Percentiles rank a stretch among this genome's conserved stretches.
phyloP scores from a whole-genome alignment of 768 basidiomycete species.

The Pleurotus eryngii region DNA sequence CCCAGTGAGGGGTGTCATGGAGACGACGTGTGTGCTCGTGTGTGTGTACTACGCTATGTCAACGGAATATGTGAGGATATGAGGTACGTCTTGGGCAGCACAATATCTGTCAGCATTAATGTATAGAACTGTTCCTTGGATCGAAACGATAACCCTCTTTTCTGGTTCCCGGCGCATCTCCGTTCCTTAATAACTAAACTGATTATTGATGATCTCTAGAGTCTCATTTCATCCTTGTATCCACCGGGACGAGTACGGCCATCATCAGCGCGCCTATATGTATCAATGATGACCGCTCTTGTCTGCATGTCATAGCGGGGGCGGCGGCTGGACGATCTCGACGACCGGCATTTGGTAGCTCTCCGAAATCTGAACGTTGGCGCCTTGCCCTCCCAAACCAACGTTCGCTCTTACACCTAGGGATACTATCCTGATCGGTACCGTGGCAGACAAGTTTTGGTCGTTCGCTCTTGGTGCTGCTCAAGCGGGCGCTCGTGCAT shows the following conservation, averaged over 20 bases:
- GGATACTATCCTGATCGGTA: neutral
- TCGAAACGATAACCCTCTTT: neutral
- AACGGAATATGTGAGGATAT: no score
- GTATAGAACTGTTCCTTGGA: neutral
- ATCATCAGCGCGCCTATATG: slow-evolving; percentile 13
- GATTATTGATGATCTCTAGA: neutral
- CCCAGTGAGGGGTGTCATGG: neutral
- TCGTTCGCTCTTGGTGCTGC: no score
- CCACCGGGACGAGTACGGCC: slow-evolving; percentile 11
- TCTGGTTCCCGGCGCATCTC: neutral
- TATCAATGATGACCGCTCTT: slow-evolving; percentile 8
- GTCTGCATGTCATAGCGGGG: no score
- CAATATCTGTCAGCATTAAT: neutral
- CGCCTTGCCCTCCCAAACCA: neutral
- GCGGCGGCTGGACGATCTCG: slow-evolving; percentile 11
- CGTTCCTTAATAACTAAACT: neutral
- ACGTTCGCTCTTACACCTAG: neutral
- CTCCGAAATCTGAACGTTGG: no score
- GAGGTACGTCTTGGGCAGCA: neutral
- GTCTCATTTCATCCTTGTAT: slow-evolving; percentile 4
- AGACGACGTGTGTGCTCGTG: neutral
- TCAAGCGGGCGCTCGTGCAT: no score
- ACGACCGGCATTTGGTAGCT: neutral
- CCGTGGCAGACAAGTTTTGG: no score
- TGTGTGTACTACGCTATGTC: neutral